Evolutionary conservation across 2,329 filamentous ascomycete species (phyloP), one percentile per base, ranked within the genome.

Genomic region (Diaporthe batatas): DNA sequence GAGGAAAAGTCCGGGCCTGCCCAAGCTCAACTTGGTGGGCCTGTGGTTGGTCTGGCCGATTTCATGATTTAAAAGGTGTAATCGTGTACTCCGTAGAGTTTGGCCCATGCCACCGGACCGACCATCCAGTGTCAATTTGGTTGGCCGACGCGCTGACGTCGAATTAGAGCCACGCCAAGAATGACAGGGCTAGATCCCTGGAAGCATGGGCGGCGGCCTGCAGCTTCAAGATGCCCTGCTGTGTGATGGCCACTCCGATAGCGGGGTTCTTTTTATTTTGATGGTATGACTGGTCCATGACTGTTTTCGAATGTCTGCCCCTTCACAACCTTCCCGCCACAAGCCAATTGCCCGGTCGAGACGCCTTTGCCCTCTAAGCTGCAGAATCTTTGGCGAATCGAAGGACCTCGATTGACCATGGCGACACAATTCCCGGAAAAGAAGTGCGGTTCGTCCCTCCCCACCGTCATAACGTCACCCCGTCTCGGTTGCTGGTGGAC

Each of bases 401-500:
- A 10, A 29, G 42, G 8, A 16, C 53, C 34, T 42, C 21, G 25
- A 36, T 34, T 57, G 6, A 71, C 16, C 62, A 76, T 75, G 75
- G 70, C 75, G 11, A 75, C 83, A 76, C 82, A 85, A 82, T 87
- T 88, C 75, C 86, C 88, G 62, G 82, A 84, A 73, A 90, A 90
- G 85, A 90, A 89, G 82, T 89, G 87, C 84, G 88, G 87, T 89
- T 84, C 73, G 86, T 80, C 58, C 54, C 64, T 59, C 77, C 65
- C 65, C 57, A 65, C 75, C 69, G 75, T 42, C 74, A 65, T 69
- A 39, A 44, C 34, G 42, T 34, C 36, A 34, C 34, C 39, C 58
- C 39, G 12, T 36, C 18, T 64, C 39, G 29, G 23, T 58, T 69
- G 25, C 62, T 23, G 10, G 6, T 25, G 11, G 62, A 39, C 25